Evolutionary conservation across 768 basidiomycete species (phyloP).

Genomic region (Russula olivacea): DNA sequence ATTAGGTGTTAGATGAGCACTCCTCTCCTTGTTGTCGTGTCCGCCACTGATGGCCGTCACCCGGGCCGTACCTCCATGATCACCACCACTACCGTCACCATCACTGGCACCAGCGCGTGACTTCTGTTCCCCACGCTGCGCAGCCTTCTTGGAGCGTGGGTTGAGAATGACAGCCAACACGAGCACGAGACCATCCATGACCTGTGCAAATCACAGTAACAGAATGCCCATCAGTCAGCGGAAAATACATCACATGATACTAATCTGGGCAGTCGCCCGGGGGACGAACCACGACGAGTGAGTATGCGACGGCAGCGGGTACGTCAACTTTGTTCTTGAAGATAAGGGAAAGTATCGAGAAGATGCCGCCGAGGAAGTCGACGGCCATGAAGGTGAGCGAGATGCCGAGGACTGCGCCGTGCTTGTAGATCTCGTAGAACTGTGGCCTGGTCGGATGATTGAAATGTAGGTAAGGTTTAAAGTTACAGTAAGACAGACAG

Average conservation of each 20-base stretch:
- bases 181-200: constrained; percentile 57
- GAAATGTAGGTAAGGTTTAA: not conserved
- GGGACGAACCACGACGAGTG: constrained; percentile 48
- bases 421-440: constrained; percentile 68
- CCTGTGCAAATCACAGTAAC: constrained; percentile 37
- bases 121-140: not conserved
- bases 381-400: constrained; percentile 63
- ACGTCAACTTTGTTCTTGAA: constrained; percentile 61
- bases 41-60: too few species aligned
- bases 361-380: constrained; percentile 65
- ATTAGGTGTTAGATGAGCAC: not conserved
- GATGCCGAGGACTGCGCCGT: constrained; percentile 59
- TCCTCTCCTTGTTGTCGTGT: not conserved
- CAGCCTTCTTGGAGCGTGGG: constrained; percentile 40
- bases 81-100: not conserved
- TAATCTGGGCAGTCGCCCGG: not conserved
- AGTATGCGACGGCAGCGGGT: constrained; percentile 56
- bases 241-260: not conserved
- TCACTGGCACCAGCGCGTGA: not conserved
- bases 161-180: constrained; percentile 61
- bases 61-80: not conserved
- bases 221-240: too few species aligned
- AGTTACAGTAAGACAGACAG: not conserved
- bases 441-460: constrained; percentile 44
- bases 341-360: constrained; percentile 61